Conservation (phyloP, 148 eudicot genomes). For the Vaccinium corymbosum region DNA sequence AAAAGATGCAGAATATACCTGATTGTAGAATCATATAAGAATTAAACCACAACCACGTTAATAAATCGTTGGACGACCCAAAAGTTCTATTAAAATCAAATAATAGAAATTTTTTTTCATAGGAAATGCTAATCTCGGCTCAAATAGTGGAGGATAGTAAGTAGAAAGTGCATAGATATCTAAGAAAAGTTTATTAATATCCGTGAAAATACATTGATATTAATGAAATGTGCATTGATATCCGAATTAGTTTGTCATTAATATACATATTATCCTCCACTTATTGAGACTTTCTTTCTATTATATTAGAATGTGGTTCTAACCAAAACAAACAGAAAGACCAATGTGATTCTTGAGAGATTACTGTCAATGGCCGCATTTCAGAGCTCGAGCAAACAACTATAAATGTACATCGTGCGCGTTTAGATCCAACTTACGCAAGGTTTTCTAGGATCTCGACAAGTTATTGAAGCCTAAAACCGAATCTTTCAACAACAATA, state of each 20-base stretch:
- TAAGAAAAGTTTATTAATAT: no score
- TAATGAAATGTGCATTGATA: no score
- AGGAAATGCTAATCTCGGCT: no score
- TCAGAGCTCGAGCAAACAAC: not conserved
- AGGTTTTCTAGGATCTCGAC: not conserved
- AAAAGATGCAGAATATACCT: constrained; percentile 21
- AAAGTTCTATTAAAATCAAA: not conserved
- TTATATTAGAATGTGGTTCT: not conserved
- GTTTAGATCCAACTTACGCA: not conserved
- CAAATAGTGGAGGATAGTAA: no score
- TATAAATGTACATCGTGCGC: not conserved
- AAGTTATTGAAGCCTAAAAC: not conserved
- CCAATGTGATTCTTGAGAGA: not conserved
- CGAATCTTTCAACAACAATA: not conserved
- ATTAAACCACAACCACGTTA: not conserved
- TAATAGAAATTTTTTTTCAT: no score
- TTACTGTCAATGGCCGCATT: not conserved
- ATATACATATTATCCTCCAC: no score
- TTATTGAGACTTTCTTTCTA: no score
- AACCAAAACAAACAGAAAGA: not conserved
- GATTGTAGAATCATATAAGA: not conserved
- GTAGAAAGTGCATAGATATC: not conserved
- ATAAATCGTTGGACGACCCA: not conserved
- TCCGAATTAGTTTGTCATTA: no score
- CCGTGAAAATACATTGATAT: not conserved